A percentile compares a stretch with the other conserved stretches of the same genome.
Evolutionary conservation across 139 green algal species (phyloP).

Genomic region (Haematococcus lacustris): DNA sequence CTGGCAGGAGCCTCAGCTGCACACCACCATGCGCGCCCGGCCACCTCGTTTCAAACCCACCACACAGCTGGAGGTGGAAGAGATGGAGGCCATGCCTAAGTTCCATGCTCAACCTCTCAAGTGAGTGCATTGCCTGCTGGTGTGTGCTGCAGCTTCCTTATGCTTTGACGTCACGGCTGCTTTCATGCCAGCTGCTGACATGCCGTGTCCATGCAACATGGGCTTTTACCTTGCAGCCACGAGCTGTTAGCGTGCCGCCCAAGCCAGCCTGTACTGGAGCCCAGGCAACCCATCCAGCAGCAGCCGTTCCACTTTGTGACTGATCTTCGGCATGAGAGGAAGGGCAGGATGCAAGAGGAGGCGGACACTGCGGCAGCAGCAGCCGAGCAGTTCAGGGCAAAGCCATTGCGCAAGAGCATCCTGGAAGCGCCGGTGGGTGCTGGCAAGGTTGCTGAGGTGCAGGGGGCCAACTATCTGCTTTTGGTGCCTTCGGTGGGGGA

Average conservation of each 20-base stretch:
- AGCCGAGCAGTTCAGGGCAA: slow-evolving; percentile 14
- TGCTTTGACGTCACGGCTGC: too few species aligned
- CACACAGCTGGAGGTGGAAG: slow-evolving; percentile 47
- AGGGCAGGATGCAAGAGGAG: background rate
- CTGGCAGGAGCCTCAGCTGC: slow-evolving; percentile 41
- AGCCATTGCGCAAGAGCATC: slow-evolving; percentile 9
- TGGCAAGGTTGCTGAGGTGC: too few species aligned
- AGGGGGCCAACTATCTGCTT: too few species aligned
- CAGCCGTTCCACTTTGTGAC: slow-evolving; percentile 34
- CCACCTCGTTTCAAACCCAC: slow-evolving; percentile 42
- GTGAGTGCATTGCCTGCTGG: too few species aligned
- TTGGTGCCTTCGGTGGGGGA: too few species aligned
- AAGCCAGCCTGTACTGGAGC: slow-evolving; percentile 23
- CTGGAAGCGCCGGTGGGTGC: slow-evolving; percentile 23
- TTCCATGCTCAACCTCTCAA: slow-evolving; percentile 51
- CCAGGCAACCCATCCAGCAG: slow-evolving; percentile 28
- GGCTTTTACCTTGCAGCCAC: too few species aligned
- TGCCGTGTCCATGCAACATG: too few species aligned
- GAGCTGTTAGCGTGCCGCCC: too few species aligned
- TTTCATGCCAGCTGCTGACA: too few species aligned
- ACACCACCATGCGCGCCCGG: slow-evolving; percentile 35
- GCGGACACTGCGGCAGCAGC: slow-evolving; percentile 1
- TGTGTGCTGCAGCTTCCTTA: too few species aligned
- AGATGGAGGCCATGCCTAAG: slow-evolving; percentile 39
- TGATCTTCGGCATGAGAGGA: slow-evolving; percentile 12